Evolutionary conservation across 108 stramenopile species (phyloP).

Genomic region (Nannochloropsis granulata): DNA sequence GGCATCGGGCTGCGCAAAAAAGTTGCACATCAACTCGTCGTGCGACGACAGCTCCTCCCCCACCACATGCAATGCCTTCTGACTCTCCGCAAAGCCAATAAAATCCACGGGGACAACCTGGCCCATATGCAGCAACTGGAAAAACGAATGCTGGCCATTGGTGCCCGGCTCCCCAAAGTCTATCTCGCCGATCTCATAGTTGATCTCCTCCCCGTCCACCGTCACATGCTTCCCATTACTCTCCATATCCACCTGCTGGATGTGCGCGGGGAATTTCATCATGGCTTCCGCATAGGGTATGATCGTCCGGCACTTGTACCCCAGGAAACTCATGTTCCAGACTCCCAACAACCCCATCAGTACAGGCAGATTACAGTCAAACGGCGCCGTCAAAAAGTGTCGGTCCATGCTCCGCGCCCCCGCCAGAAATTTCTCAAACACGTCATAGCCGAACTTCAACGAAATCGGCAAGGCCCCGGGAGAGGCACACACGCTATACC

Average conservation of each 20-base stretch:
- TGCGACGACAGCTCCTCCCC: conserved; percentile 42
- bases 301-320: conserved; percentile 66
- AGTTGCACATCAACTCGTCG: conserved; percentile 99
- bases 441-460: conserved; percentile 72
- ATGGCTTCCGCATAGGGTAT: conserved; percentile 96
- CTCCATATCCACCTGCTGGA: conserved; percentile 99
- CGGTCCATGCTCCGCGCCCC: conserved; percentile 5
- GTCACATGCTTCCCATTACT: conserved; percentile 70
- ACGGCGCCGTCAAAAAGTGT: conserved; percentile 68
- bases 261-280: conserved; percentile 91
- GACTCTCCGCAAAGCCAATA: conserved; percentile 24
- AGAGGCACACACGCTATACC: conserved; percentile 80
- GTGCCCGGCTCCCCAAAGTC: conserved; percentile 99
- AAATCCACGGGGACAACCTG: conserved; percentile 28
- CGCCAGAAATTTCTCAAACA: conserved; percentile 75
- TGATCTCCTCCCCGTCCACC: conserved; percentile 46
- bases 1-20: conserved; percentile 95
- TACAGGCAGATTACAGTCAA: conserved; percentile 74
- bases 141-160: conserved; percentile 98
- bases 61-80: conserved; percentile 24
- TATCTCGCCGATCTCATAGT: conserved; percentile 64
- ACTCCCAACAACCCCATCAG: conserved; percentile 94
- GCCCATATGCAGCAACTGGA: conserved; percentile 69
- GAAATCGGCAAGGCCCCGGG: conserved; percentile 79
- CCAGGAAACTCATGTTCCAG: conserved; percentile 96